Evolutionary conservation across 768 basidiomycete species (phyloP), one percentile per base, ranked within the genome.

Genomic region (Vishniacozyma victoriae): DNA sequence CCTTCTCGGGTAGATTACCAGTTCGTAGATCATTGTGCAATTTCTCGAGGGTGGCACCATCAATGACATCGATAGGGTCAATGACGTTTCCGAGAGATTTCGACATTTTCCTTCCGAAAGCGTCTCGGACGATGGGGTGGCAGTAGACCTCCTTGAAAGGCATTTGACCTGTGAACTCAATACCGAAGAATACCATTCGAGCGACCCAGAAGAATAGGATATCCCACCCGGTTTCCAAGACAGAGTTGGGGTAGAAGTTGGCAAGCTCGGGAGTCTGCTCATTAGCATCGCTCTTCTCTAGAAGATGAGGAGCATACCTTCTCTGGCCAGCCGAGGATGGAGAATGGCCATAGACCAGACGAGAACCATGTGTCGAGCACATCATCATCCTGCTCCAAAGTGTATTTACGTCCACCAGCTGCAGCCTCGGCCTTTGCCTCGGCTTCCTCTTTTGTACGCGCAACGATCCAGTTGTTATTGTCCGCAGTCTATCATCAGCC

Each of bases 161-260:
- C 77, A 99, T 80, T 63, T 86, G 72, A 22, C 80, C 91, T 0
- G 95, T 99, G 38, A 96, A 81, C 48, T 85, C 79, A 60, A 89
- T 75, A 35, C 95, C 93, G 27, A 97, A 82, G 64, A 99, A 75
- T 41, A 87, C 93, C 93, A 97, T 99, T 35, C 95, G 85, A 14
- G 95, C 92, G 5, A 97, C 93, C 95, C 95, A 99, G 81, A 97
- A 97, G 79, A 92, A 92, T n/a, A 99, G 73, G 62, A 97, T 97
- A 56, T 97, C 95, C 93, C 95, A 97, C 38, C 95, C 95, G 0
- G 95, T 99, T 75, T 97, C 95, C 24, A 97, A 80, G 36, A 97
- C 60, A n/a, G 83, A 80, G 2, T 87, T 75, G 0, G 95, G 95
- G 72, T 92, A 99, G 76, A 87, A 97, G 24, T 77, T 75, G 55